Evolutionary conservation across 805 yeast species (phyloP).

Genomic region (Tetrapisispora iriomotensis): DNA sequence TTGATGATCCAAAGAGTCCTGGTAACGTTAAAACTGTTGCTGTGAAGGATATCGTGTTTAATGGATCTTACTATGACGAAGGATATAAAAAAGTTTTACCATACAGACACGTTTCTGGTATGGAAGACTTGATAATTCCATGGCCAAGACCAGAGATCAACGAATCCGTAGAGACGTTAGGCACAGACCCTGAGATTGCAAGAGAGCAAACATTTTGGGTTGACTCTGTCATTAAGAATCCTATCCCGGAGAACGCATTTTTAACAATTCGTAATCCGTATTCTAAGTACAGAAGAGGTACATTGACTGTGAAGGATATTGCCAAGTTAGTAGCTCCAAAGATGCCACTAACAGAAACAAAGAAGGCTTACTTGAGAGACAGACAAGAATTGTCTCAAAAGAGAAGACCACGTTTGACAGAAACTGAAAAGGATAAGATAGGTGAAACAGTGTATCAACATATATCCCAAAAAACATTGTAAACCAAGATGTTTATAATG

Average conservation of each 20-base stretch:
- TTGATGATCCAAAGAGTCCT: slow-evolving; percentile 45
- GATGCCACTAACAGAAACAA: slow-evolving; percentile 65
- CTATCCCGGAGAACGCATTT: slow-evolving; percentile 60
- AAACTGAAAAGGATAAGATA: slow-evolving; percentile 35
- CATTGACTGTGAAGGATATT: slow-evolving; percentile 52
- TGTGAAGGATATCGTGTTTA: slow-evolving; percentile 60
- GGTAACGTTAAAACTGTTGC: slow-evolving; percentile 64
- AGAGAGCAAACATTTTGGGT: slow-evolving; percentile 69
- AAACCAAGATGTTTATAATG: too few relatives aligned
- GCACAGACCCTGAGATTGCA: slow-evolving; percentile 47
- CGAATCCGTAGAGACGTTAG: slow-evolving; percentile 38
- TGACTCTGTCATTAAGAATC: slow-evolving; percentile 53
- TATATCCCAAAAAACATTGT: too few relatives aligned
- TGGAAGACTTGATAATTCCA: slow-evolving; percentile 63
- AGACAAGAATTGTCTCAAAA: slow-evolving; percentile 29
- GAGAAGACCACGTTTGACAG: slow-evolving; percentile 32
- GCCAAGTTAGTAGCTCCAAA: slow-evolving; percentile 55
- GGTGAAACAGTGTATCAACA: slow-evolving; percentile 26
- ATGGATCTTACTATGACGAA: slow-evolving; percentile 64
- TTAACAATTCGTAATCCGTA: slow-evolving; percentile 66
- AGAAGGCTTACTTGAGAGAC: slow-evolving; percentile 53
- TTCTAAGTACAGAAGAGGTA: slow-evolving; percentile 56
- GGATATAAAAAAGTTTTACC: slow-evolving; percentile 68
- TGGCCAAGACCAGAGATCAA: slow-evolving; percentile 69
- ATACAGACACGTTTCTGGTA: slow-evolving; percentile 63